Conservation (phyloP, 257 asterid genomes). For the Asclepias syriaca region DNA sequence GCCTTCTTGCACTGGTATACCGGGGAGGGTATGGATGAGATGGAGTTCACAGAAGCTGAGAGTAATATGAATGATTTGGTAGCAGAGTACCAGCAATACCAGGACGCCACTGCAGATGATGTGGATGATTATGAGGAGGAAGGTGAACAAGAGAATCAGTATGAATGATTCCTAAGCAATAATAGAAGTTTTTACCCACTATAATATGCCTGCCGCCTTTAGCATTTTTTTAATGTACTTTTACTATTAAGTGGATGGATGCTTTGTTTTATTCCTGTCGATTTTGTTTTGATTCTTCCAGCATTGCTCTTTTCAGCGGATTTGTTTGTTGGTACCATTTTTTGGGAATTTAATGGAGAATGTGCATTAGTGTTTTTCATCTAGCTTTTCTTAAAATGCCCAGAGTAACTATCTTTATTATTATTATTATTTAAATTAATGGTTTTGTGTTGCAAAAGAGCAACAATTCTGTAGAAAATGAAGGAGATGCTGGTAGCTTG, state of each 20-base stretch:
- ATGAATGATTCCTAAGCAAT: conserved; percentile 24
- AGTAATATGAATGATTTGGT: conserved; percentile 87
- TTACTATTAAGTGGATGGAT: conserved; percentile 15
- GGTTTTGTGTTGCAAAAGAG: background rate
- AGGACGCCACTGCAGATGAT: conserved; percentile 84
- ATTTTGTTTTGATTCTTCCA: conserved; percentile 10
- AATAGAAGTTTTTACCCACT: background rate
- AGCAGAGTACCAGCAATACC: conserved; percentile 86
- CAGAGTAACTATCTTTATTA: background rate
- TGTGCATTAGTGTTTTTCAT: background rate
- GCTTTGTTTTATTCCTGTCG: conserved; percentile 1
- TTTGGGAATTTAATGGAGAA: background rate
- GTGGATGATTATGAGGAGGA: conserved; percentile 53
- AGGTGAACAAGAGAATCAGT: conserved; percentile 37
- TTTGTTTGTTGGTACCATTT: conserved; percentile 5
- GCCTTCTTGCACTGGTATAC: conserved; percentile 96
- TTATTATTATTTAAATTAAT: background rate
- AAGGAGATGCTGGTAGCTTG: no score
- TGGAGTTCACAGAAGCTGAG: conserved; percentile 92
- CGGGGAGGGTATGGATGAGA: conserved; percentile 88
- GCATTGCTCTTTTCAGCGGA: conserved; percentile 4
- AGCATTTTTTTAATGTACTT: background rate
- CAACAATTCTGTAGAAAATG: no score
- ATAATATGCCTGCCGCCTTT: background rate
- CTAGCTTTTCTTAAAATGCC: no score